Base-by-base conservation (phyloP, 2,329 filamentous ascomycete genomes). In the Didymella pinodella region DNA sequence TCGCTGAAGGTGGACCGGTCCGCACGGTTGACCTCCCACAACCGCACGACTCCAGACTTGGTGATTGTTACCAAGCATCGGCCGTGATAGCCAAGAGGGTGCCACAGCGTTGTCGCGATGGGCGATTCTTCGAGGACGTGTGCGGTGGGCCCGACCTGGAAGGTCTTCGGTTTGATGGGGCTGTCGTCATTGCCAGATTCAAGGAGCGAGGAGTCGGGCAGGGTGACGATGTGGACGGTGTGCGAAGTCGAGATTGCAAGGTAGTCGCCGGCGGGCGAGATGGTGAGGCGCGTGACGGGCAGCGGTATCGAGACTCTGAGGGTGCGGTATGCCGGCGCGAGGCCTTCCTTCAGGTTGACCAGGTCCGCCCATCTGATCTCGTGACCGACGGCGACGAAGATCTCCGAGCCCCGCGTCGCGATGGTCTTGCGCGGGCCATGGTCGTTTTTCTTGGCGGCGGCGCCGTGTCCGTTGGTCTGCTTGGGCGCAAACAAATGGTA, bases 311-410 rank as follows among this genome's bases (percentile, higher is more conserved):
- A 88, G 3, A 90, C 88, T 73, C 89, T 90, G 73, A 98, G 86
- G 25, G 87, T 70, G 50, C 74, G 72, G 60, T 71, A 75, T 45
- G 65, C 59, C 10, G 73, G 67, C 41, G 67, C 57, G 22, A 54
- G 47, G 57, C 62, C 69, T 54, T 87, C 90, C 80, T 96, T 96
- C 71, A 98, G 77, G 59, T 89, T 86, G 50, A 88, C 86, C 54
- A 99, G 80, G 77, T 97, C 92, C 10, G 91, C 89, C 93, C 95
- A 99, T 76, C 93, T 86, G 61, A 99, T 90, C 77, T 98, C 92
- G 68, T 90, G 93, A 48, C 93, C 93, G 40, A 90, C 88, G 20
- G 93, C 93, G 12, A 92, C 88, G 74, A 98, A 98, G 10, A 98
- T 82, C 71, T 99, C 93, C 0, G 91, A 92, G 16, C 91, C 93